Conservation (phyloP, 208 protist genomes). For the Acanthamoeba divionensis region DNA sequence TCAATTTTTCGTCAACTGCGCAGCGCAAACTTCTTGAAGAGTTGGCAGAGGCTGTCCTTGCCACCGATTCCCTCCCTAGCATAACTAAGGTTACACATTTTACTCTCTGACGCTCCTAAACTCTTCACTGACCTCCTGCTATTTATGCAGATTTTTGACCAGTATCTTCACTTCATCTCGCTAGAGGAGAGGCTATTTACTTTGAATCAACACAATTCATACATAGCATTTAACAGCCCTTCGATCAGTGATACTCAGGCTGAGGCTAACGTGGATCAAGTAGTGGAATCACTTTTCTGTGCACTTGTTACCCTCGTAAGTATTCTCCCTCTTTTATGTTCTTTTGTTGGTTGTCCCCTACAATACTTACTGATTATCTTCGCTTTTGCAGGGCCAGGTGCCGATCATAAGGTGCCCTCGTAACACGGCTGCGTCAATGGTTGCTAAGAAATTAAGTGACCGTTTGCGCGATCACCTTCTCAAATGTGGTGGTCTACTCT, state of each 20-base stretch:
- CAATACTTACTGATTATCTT: background rate
- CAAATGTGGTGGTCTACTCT: background rate
- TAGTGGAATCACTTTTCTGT: constrained; percentile 78
- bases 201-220: constrained; percentile 62
- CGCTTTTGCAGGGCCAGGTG: background rate
- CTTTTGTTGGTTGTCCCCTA: no score
- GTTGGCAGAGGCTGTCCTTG: constrained; percentile 68
- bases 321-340: background rate
- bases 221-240: constrained; percentile 67
- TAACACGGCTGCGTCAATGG: constrained; percentile 47
- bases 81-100: constrained; percentile 57
- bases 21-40: constrained; percentile 72
- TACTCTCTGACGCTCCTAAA: background rate
- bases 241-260: constrained; percentile 64
- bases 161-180: constrained; percentile 82
- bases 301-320: constrained; percentile 75
- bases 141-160: constrained; percentile 75
- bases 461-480: constrained; percentile 30
- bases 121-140: background rate
- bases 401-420: constrained; percentile 33
- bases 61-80: constrained; percentile 55
- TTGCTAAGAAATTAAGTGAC: background rate
- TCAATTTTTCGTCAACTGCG: constrained; percentile 81
- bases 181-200: constrained; percentile 81
- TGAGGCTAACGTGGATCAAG: constrained; percentile 66